Conservation (phyloP, 78 protist genomes). For the Speleostelium caveatum region DNA sequence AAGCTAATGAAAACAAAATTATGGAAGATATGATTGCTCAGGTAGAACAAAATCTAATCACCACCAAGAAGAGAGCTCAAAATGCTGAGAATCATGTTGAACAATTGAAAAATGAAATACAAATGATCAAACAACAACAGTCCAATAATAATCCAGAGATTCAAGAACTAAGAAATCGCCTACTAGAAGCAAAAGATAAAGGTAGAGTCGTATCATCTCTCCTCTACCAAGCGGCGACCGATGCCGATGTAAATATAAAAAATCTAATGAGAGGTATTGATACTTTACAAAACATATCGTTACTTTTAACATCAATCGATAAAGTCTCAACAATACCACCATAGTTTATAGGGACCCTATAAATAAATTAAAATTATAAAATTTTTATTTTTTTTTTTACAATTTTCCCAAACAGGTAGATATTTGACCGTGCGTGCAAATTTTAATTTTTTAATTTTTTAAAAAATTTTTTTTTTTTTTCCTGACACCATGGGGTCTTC, state of each 20-base stretch:
- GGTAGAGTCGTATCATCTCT: constrained; percentile 44
- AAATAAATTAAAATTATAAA: no score
- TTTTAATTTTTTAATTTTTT: no score
- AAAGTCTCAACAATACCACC: constrained; percentile 22
- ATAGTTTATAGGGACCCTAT: no score
- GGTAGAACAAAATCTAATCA: constrained; percentile 41
- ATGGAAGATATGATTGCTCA: constrained; percentile 73
- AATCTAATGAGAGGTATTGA: constrained; percentile 52
- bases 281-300: constrained; percentile 58
- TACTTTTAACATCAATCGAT: constrained; percentile 23
- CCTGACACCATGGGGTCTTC: no score
- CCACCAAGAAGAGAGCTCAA: constrained; percentile 56
- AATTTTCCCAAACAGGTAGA: no score
- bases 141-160: constrained; percentile 11
- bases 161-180: constrained; percentile 40
- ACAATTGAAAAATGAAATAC: constrained; percentile 34
- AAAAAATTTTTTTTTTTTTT: no score
- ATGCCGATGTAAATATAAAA: constrained; percentile 57
- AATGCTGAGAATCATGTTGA: constrained; percentile 58
- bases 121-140: background rate
- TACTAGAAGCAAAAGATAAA: constrained; percentile 56
- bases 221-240: constrained; percentile 43
- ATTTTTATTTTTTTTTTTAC: no score
- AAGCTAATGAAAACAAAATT: constrained; percentile 35
- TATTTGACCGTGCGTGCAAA: no score